Evolutionary conservation across 768 basidiomycete genomes (phyloP).

Genomic region (Leccinum sublutescens): DNA sequence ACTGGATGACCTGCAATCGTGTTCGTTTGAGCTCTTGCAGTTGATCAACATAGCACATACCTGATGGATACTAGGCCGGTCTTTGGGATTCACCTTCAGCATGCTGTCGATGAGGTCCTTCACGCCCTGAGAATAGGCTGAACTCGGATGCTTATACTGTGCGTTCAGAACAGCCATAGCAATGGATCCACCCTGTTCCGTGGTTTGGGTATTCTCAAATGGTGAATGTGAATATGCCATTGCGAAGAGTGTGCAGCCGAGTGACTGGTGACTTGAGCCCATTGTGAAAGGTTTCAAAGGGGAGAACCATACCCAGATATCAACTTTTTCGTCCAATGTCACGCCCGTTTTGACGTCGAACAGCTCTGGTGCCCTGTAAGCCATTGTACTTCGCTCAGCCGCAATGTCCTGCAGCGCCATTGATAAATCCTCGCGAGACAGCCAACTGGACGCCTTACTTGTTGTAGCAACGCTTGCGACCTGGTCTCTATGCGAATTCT

Average conservation of each 20-base stretch:
- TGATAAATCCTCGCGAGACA: constrained; percentile 2
- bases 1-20: constrained; percentile 54
- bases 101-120: constrained; percentile 79
- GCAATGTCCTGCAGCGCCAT: constrained; percentile 74
- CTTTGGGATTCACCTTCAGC: constrained; percentile 78
- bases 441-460: constrained; percentile 46
- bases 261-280: constrained; percentile 57
- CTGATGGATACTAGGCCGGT: constrained; percentile 84
- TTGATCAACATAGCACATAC: constrained; percentile 39
- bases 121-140: constrained; percentile 83
- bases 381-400: constrained; percentile 98
- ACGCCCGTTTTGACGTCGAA: constrained; percentile 95
- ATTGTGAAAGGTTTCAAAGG: background rate
- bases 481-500: constrained; percentile 79
- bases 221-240: constrained; percentile 95
- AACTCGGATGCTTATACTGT: constrained; percentile 85
- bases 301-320: constrained; percentile 77
- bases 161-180: constrained; percentile 97
- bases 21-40: constrained; percentile 4
- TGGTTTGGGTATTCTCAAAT: constrained; percentile 90
- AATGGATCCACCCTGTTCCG: constrained; percentile 93
- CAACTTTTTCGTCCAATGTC: constrained; percentile 89
- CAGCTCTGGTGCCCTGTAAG: constrained; percentile 94
- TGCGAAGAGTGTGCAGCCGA: constrained; percentile 94
- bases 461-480: constrained; percentile 84